Conservation (phyloP, 1,284 basidiomycete species). For the Malassezia equina region DNA sequence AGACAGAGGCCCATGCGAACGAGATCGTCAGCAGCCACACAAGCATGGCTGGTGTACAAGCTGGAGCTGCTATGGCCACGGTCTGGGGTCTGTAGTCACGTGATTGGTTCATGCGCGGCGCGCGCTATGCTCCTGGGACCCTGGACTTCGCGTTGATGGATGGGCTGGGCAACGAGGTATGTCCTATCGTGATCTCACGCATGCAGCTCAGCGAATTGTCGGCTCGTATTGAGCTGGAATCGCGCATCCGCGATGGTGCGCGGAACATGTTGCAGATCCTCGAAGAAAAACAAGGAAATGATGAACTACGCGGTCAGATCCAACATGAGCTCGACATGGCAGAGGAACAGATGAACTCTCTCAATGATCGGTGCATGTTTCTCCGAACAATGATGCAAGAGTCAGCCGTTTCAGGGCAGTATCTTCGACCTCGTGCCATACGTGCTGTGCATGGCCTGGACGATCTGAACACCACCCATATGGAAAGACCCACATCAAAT, state of each 20-base stretch:
- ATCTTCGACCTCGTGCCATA: conserved; percentile 10
- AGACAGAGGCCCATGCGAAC: background rate
- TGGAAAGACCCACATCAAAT: background rate
- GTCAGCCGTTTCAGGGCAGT: background rate
- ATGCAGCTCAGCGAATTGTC: conserved; percentile 2
- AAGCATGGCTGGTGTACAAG: background rate
- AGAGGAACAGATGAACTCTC: conserved; percentile 60
- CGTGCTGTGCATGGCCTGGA: conserved; percentile 15
- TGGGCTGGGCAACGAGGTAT: background rate
- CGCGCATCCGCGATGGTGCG: conserved; percentile 71
- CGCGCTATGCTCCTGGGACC: background rate
- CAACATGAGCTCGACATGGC: conserved; percentile 66
- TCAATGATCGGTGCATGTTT: conserved; percentile 40
- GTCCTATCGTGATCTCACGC: background rate
- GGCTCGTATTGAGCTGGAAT: conserved; percentile 56
- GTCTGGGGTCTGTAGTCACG: background rate
- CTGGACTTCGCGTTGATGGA: background rate
- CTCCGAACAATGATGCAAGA: background rate
- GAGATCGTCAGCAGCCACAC: background rate
- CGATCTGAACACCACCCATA: conserved; percentile 4
- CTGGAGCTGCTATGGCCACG: background rate
- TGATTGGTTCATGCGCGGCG: background rate
- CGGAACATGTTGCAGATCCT: conserved; percentile 66
- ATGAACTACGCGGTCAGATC: conserved; percentile 58
- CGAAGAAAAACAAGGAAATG: conserved; percentile 48